phyloP scores from a whole-genome alignment of 1,139 yeast genomes.

The Taphrina deformans region DNA sequence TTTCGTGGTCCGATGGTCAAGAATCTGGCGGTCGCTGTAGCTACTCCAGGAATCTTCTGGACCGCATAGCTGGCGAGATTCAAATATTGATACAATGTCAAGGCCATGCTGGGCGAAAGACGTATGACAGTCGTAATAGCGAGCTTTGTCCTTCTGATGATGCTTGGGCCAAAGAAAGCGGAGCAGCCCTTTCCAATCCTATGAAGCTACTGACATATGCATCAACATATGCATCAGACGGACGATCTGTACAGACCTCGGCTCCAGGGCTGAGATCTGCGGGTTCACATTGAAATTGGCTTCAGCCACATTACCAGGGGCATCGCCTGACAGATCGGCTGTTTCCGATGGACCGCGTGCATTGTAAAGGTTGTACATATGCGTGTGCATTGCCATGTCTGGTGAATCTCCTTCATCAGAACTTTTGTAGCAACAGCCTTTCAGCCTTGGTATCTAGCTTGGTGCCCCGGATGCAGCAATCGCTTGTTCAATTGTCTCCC shows the following conservation, averaged over 20 bases:
- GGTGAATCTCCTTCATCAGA: too few relatives aligned
- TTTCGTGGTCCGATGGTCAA: constrained; percentile 7
- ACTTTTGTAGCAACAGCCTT: too few relatives aligned
- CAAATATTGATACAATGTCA: not conserved
- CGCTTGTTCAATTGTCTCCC: constrained; percentile 40
- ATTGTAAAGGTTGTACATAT: too few relatives aligned
- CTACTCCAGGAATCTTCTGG: constrained; percentile 12
- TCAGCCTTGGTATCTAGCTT: too few relatives aligned
- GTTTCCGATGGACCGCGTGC: too few relatives aligned
- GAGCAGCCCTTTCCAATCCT: too few relatives aligned
- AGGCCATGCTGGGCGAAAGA: too few relatives aligned
- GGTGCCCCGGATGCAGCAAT: not conserved
- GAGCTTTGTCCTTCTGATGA: too few relatives aligned
- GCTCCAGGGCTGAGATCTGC: not conserved
- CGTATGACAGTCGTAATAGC: too few relatives aligned
- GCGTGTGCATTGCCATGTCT: too few relatives aligned
- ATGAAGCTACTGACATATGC: too few relatives aligned
- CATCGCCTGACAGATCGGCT: not conserved
- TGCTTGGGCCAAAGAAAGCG: too few relatives aligned
- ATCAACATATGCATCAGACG: not conserved
- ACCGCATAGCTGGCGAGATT: constrained; percentile 14
- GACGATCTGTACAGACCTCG: not conserved
- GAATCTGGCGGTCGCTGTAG: constrained; percentile 1
- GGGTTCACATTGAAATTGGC: not conserved
- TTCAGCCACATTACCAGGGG: not conserved